phyloP scores from a whole-genome alignment of 352 stramenopile genomes.

The Globisporangium abappressorium region DNA sequence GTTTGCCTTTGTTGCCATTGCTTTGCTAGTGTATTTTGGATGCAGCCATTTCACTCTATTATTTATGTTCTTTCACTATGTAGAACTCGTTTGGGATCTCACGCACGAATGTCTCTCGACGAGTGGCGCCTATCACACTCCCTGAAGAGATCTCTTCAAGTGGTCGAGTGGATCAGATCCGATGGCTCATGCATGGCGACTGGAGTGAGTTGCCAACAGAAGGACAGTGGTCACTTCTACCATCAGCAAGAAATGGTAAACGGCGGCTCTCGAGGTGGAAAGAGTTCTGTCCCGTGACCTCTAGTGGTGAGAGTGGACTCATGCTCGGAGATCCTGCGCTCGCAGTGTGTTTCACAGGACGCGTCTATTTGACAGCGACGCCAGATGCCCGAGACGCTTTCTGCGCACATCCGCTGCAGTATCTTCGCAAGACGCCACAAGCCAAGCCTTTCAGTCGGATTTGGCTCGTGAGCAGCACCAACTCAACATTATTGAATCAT shows the following conservation, averaged over 20 bases:
- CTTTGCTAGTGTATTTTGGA: background rate
- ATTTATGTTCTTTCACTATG: background rate
- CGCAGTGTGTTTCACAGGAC: constrained; percentile 38
- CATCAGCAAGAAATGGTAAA: background rate
- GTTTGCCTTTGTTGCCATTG: constrained; percentile 10
- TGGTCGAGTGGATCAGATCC: constrained; percentile 46
- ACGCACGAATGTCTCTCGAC: constrained; percentile 36
- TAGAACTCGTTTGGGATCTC: constrained; percentile 49
- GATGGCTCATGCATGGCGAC: constrained; percentile 61
- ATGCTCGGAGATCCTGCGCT: constrained; percentile 37
- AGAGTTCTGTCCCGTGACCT: constrained; percentile 62
- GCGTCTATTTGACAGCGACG: constrained; percentile 56
- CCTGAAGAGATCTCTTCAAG: constrained; percentile 33
- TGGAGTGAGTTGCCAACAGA: constrained; percentile 32
- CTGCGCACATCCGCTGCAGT: constrained; percentile 43
- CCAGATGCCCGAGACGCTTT: constrained; percentile 32
- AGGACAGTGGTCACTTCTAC: constrained; percentile 8
- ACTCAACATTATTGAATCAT: constrained; percentile 5
- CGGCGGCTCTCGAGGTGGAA: constrained; percentile 49
- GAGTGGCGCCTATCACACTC: constrained; percentile 29
- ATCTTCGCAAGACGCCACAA: constrained; percentile 30
- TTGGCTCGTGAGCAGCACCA: constrained; percentile 38
- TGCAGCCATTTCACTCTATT: background rate
- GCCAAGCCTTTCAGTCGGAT: constrained; percentile 22
- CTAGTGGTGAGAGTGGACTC: constrained; percentile 21